A percentile compares a stretch with the other conserved stretches of the same genome.
Evolutionary conservation across 1,139 yeast species (phyloP).

Genomic region (Debaryomyces robertsiae): DNA sequence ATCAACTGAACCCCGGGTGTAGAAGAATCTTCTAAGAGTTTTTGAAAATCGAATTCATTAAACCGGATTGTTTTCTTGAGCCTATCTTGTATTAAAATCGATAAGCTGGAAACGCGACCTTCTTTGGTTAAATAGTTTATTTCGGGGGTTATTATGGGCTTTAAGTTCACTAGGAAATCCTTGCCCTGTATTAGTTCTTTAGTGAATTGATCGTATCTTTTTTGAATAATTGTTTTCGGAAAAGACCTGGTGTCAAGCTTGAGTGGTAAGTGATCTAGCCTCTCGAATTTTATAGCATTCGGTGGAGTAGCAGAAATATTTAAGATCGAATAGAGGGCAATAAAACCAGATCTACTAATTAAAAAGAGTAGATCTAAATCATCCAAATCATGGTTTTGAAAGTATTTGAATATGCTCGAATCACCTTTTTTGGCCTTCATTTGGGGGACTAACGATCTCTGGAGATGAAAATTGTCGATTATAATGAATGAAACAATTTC

Average conservation of each 20-base stretch:
- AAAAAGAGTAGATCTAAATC: slow-evolving; percentile 59
- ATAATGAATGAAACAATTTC: slow-evolving; percentile 45
- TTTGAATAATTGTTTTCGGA: slow-evolving; percentile 15
- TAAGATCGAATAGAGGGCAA: slow-evolving; percentile 51
- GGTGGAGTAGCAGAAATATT: slow-evolving; percentile 57
- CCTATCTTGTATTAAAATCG: slow-evolving; percentile 42
- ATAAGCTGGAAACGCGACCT: slow-evolving; percentile 16
- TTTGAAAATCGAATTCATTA: slow-evolving; percentile 23
- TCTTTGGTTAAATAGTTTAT: slow-evolving; percentile 21
- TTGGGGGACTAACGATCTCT: slow-evolving; percentile 23
- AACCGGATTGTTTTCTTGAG: slow-evolving; percentile 39
- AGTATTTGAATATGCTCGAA: slow-evolving; percentile 13
- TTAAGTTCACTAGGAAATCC: slow-evolving; percentile 15
- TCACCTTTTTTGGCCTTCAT: slow-evolving; percentile 10
- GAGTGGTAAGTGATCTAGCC: slow-evolving; percentile 16
- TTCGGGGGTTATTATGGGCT: slow-evolving; percentile 31
- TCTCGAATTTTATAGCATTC: slow-evolving; percentile 31
- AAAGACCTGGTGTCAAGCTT: slow-evolving; percentile 19
- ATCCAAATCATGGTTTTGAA: slow-evolving; percentile 18
- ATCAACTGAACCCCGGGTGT: slow-evolving; percentile 22
- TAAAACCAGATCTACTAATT: slow-evolving; percentile 45
- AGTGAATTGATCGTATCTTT: slow-evolving; percentile 3
- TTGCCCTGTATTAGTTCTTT: slow-evolving; percentile 4
- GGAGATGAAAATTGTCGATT: slow-evolving; percentile 55
- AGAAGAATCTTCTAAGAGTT: slow-evolving; percentile 12